Base-by-base conservation (phyloP, 2,329 filamentous ascomycete genomes). In the Hysterium pulicare region DNA sequence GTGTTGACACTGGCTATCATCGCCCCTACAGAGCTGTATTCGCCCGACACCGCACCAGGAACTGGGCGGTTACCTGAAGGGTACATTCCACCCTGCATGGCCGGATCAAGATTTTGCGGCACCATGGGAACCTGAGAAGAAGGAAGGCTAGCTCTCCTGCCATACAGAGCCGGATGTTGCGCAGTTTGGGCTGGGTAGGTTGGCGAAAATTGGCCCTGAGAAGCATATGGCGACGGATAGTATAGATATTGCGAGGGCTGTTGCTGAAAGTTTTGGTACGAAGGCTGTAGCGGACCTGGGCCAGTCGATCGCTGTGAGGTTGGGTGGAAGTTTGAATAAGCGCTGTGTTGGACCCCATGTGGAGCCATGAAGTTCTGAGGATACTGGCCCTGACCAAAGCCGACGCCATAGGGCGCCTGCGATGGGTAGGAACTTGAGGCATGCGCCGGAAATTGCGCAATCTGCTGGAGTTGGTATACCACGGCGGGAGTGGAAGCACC, bases 391-490 rank as follows among this genome's bases (percentile, higher is more conserved):
- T 55, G 40, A 20, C 45, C 46, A 39, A 57, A 69, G 2, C 53
- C 52, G 21, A 54, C 41, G 16, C 51, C 55, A 40, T 63, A 67
- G 15, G 50, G 39, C 5, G 53, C 36, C 20, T 63, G 64, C 13
- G 46, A 41, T 30, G 55, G 42, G 32, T 62, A 51, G 5, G 39
- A 49, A 31, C 46, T 43, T 13, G 54, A 45, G 5, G 53, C 39
- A 24, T 58, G 57, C 9, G 47, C 41, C 20, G 62, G 53, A 51
- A 63, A 59, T 37, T 70, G 68, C 6, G 65, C 33, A 28, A 59
- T 68, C 33, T 70, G 67, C 43, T 63, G 62, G 10, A 67, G 51
- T 30, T 69, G 66, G 36, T 69, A 70, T 28, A 64, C 62, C n/a
- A 68, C 43, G 8, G 66, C 66, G 19, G 67, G 63, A 36, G 64